Percentiles rank a stretch among this genome's conserved stretches.
These are phyloP conservation scores for Starmerella roubikii DNA, from an alignment of 805 yeast species.

Conservation along the genomic window DNA sequence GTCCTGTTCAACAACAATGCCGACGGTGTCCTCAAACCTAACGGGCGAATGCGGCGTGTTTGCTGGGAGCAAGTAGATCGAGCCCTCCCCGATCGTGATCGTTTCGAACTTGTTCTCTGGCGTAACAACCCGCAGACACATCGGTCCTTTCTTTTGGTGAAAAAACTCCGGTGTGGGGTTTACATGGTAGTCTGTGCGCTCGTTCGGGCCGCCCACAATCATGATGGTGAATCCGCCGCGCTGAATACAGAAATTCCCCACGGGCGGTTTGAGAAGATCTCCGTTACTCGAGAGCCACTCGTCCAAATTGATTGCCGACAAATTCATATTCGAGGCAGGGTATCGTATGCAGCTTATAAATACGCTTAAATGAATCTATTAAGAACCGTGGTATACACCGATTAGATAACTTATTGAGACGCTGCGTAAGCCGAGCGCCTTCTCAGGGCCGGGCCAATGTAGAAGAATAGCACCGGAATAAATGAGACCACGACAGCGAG, in stretches of 20 bases:
- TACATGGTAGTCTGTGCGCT: constrained; percentile 81
- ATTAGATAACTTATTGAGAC: no score
- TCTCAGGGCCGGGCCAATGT: no score
- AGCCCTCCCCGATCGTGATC: constrained; percentile 67
- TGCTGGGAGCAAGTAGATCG: constrained; percentile 73
- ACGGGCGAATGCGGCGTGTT: constrained; percentile 85
- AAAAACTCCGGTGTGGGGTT: constrained; percentile 94
- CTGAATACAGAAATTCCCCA: constrained; percentile 79
- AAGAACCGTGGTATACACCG: no score
- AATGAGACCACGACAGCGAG: no score
- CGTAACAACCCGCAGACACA: constrained; percentile 65
- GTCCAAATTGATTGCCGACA: constrained; percentile 54
- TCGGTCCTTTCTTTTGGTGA: constrained; percentile 71
- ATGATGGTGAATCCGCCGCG: constrained; percentile 86
- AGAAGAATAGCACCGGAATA: no score
- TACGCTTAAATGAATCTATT: no score
- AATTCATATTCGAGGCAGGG: constrained; percentile 1
- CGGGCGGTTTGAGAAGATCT: constrained; percentile 76
- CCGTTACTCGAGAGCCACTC: constrained; percentile 71
- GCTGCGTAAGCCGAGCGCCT: no score
- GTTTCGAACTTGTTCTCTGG: constrained; percentile 66
- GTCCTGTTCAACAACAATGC: constrained; percentile 85
- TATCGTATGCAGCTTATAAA: no score
- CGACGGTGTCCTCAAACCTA: constrained; percentile 71
- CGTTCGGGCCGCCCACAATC: constrained; percentile 95